These are phyloP conservation scores for Elaeis oleifera DNA, from an alignment of 202 grass and related monocot genomes.

Conservation along the genomic window DNA sequence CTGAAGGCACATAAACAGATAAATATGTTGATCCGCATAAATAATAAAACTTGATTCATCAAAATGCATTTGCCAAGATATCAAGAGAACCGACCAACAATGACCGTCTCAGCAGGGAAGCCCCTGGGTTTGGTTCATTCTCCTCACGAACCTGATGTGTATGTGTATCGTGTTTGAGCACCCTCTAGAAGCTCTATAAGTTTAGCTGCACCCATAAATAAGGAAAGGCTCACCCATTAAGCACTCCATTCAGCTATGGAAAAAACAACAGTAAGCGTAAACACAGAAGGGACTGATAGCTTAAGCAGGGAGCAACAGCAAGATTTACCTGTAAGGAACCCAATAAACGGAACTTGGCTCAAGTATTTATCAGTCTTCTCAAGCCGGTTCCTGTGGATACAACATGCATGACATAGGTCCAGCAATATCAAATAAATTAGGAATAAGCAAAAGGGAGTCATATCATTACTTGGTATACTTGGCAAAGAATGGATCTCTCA, in stretches of 20 bases:
- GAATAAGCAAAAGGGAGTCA: background rate
- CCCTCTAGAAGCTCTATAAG: constrained; percentile 75
- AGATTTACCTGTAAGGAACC: constrained; percentile 64
- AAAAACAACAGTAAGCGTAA: background rate
- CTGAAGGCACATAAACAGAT: background rate
- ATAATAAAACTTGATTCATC: background rate
- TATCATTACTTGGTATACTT: constrained; percentile 62
- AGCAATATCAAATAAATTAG: background rate
- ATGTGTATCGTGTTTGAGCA: constrained; percentile 83
- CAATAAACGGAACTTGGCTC: constrained; percentile 61
- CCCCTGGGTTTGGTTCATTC: background rate
- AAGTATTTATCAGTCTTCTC: constrained; percentile 61
- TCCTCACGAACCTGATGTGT: constrained; percentile 81
- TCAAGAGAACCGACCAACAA: constrained; percentile 4
- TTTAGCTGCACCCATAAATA: constrained; percentile 47
- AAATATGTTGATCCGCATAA: background rate
- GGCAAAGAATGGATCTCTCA: constrained; percentile 97
- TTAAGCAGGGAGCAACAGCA: too few relatives aligned
- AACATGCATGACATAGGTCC: constrained; percentile 14
- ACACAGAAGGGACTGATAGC: background rate
- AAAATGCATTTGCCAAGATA: background rate
- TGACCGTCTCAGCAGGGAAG: background rate
- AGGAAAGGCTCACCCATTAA: constrained; percentile 20
- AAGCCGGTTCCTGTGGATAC: constrained; percentile 52
- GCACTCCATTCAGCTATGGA: constrained; percentile 2